Evolutionary conservation across 2,329 filamentous ascomycete species (phyloP).

Genomic region (Alternaria viburni): DNA sequence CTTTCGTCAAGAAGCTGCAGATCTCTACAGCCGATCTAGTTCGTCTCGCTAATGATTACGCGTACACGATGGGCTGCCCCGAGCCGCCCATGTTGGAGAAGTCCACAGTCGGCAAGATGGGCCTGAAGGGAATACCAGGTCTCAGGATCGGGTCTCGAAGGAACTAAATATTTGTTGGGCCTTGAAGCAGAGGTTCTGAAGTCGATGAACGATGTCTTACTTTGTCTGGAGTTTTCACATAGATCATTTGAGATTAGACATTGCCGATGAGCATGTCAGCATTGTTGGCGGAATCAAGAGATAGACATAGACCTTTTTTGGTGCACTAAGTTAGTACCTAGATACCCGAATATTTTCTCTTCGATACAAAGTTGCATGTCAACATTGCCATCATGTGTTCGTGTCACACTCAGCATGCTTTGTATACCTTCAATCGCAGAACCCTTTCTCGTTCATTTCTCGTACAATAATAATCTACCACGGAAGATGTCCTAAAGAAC

Average conservation of each 20-base stretch:
- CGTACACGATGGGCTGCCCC: slow-evolving; percentile 52
- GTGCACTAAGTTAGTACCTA: not conserved
- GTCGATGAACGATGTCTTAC: not conserved
- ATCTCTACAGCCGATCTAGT: slow-evolving; percentile 50
- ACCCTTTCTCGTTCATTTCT: not conserved
- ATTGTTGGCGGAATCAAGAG: slow-evolving; percentile 13
- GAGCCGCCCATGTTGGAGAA: slow-evolving; percentile 56
- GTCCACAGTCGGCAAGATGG: slow-evolving; percentile 56
- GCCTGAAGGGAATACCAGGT: slow-evolving; percentile 54
- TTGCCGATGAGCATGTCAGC: slow-evolving; percentile 3
- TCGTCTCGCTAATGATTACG: slow-evolving; percentile 52
- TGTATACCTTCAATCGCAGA: not conserved
- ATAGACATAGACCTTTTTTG: slow-evolving; percentile 1
- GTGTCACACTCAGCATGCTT: not conserved
- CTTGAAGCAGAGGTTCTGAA: not conserved
- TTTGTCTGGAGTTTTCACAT: slow-evolving; percentile 11
- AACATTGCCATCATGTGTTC: not conserved
- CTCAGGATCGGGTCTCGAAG: slow-evolving; percentile 42
- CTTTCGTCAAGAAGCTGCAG: slow-evolving; percentile 52
- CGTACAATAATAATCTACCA: not conserved
- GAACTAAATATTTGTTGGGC: not conserved
- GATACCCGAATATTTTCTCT: slow-evolving; percentile 3
- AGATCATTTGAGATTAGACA: slow-evolving; percentile 2
- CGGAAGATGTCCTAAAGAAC: not conserved
- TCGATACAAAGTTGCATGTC: not conserved